Conservation (phyloP, 2,329 filamentous ascomycete species). For the Nemania sp. region DNA sequence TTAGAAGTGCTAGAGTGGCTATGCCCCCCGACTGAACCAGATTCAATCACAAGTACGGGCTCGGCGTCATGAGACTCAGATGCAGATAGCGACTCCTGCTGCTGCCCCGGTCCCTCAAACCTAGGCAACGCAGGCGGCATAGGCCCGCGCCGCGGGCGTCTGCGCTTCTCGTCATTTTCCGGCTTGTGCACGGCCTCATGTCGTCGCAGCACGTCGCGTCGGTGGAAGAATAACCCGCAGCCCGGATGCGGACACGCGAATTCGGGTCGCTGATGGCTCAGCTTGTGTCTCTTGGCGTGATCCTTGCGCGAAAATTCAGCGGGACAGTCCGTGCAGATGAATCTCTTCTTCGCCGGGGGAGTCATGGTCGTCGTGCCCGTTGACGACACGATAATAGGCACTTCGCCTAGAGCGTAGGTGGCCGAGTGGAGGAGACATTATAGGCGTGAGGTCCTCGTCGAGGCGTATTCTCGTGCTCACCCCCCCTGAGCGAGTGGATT, state of each 20-base stretch:
- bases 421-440: not conserved
- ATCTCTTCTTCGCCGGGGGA: constrained; percentile 5
- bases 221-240: constrained; percentile 31
- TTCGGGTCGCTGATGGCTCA: constrained; percentile 27
- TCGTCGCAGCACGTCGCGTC: constrained; percentile 26
- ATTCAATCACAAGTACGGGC: not conserved
- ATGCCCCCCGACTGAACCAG: not conserved
- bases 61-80: not conserved
- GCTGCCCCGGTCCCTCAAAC: constrained; percentile 1
- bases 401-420: not conserved
- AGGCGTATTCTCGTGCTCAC: not conserved
- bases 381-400: not conserved
- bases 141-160: constrained; percentile 28
- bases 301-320: constrained; percentile 34
- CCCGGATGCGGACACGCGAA: constrained; percentile 20
- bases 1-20: not conserved
- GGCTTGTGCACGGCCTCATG: constrained; percentile 30
- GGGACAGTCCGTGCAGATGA: constrained; percentile 28
- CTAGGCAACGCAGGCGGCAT: constrained; percentile 21
- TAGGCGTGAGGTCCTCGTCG: not conserved
- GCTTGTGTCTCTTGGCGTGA: constrained; percentile 34
- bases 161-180: constrained; percentile 30
- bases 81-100: not conserved
- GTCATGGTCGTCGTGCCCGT: constrained; percentile 14
- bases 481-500: not conserved